Conservation (phyloP, 805 yeast species). For the Tetrapisispora phaffii region DNA sequence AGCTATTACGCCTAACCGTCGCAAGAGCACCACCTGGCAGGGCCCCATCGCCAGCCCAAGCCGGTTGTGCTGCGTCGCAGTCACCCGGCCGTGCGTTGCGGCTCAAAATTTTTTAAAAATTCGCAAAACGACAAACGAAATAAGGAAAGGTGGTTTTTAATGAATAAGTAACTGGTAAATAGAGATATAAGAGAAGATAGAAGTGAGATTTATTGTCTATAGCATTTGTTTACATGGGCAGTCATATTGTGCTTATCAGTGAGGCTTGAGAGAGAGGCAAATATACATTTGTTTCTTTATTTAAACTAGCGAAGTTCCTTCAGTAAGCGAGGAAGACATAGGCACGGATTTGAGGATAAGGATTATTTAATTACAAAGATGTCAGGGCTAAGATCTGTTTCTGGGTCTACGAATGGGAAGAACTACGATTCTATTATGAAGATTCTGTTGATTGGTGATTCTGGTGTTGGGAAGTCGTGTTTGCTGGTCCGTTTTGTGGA, state of each 20-base stretch:
- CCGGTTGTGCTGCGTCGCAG: neutral
- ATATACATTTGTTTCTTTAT: too few relatives aligned
- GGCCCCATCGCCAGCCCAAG: too few relatives aligned
- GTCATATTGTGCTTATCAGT: too few relatives aligned
- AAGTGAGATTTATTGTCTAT: too few relatives aligned
- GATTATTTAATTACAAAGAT: too few relatives aligned
- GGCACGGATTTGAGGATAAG: too few relatives aligned
- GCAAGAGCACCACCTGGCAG: neutral
- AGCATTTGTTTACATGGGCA: too few relatives aligned
- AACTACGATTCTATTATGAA: slow-evolving; percentile 81
- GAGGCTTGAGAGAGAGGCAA: too few relatives aligned
- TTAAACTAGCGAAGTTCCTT: too few relatives aligned
- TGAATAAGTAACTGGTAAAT: neutral
- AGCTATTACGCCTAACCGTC: slow-evolving; percentile 65
- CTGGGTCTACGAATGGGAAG: slow-evolving; percentile 23
- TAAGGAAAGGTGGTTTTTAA: slow-evolving; percentile 1
- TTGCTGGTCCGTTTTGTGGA: slow-evolving; percentile 85
- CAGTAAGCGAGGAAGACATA: too few relatives aligned
- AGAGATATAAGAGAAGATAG: too few relatives aligned
- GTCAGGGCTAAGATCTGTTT: slow-evolving; percentile 26
- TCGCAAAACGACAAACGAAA: neutral
- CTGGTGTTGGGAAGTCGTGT: slow-evolving; percentile 87
- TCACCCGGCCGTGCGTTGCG: neutral
- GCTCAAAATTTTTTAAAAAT: neutral
- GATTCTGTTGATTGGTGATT: slow-evolving; percentile 86